A percentile compares a stretch with the other conserved stretches of the same genome.
phyloP scores from a whole-genome alignment of 2,329 filamentous ascomycete genomes.

The Fusarium irregulare region DNA sequence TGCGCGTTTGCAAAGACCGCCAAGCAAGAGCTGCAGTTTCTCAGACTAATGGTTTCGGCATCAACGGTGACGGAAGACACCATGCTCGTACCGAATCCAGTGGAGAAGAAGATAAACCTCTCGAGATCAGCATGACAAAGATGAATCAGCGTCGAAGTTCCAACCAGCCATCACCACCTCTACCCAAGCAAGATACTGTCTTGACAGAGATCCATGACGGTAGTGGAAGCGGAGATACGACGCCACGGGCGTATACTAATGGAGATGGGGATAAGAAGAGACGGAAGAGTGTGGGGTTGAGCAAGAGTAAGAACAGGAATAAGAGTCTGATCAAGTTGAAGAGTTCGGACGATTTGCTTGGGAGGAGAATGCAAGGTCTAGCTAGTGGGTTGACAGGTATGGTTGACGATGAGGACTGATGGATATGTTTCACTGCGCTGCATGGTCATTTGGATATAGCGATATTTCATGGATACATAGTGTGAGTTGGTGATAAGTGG shows the following conservation, averaged over 20 bases:
- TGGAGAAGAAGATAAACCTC: constrained; percentile 81
- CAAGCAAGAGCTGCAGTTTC: constrained; percentile 14
- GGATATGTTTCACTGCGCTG: background rate
- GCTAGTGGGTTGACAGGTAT: constrained; percentile 64
- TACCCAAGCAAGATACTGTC: constrained; percentile 15
- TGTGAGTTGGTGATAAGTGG: background rate
- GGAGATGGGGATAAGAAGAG: constrained; percentile 46
- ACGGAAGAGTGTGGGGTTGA: constrained; percentile 44
- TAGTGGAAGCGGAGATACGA: constrained; percentile 36
- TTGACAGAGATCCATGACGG: constrained; percentile 18
- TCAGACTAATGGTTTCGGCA: constrained; percentile 21
- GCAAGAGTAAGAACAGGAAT: constrained; percentile 56
- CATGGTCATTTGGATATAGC: constrained; percentile 7
- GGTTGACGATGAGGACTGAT: constrained; percentile 57
- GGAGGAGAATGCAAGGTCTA: constrained; percentile 68
- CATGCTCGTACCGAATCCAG: constrained; percentile 66
- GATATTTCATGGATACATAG: constrained; percentile 28
- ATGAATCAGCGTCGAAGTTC: constrained; percentile 52
- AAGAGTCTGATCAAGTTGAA: constrained; percentile 65
- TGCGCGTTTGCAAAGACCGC: constrained; percentile 47
- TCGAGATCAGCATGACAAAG: constrained; percentile 81
- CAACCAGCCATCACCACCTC: constrained; percentile 30
- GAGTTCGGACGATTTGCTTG: constrained; percentile 68
- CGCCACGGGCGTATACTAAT: constrained; percentile 23
- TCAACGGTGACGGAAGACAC: constrained; percentile 45